phyloP scores from a whole-genome alignment of 1,139 yeast species.

The Yamadazyma sp. region DNA sequence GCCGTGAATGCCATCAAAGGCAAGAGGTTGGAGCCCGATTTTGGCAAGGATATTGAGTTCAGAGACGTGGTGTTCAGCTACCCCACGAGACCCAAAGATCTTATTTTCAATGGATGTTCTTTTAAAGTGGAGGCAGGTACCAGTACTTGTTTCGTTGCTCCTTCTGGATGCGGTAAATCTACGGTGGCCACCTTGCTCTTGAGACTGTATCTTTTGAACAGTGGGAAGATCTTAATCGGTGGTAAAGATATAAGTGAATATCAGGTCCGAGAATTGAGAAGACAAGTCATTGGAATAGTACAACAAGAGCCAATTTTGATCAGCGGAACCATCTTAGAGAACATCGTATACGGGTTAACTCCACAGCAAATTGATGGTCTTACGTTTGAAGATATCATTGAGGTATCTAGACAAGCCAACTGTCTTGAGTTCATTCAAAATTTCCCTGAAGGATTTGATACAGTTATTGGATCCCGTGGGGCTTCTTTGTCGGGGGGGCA shows the following conservation, averaged over 20 bases:
- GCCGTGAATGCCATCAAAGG: slow-evolving; percentile 46
- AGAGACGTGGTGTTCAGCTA: slow-evolving; percentile 69
- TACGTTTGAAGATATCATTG: slow-evolving; percentile 41
- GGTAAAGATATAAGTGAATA: slow-evolving; percentile 62
- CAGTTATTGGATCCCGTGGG: slow-evolving; percentile 56
- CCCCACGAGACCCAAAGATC: slow-evolving; percentile 83
- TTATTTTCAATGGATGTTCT: slow-evolving; percentile 63
- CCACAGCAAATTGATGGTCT: slow-evolving; percentile 45
- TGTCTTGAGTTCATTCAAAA: slow-evolving; percentile 53
- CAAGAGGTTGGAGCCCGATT: slow-evolving; percentile 34
- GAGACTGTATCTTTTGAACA: slow-evolving; percentile 59
- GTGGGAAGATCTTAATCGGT: slow-evolving; percentile 67
- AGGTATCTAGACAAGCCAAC: slow-evolving; percentile 51
- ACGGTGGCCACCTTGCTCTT: slow-evolving; percentile 75
- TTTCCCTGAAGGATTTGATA: slow-evolving; percentile 55
- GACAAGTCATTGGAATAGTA: slow-evolving; percentile 71
- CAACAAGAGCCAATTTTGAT: slow-evolving; percentile 87
- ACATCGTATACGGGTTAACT: slow-evolving; percentile 73
- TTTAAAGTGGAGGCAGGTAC: slow-evolving; percentile 67
- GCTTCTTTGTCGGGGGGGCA: slow-evolving; percentile 80
- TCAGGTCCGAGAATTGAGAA: slow-evolving; percentile 70
- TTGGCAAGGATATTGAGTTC: slow-evolving; percentile 62
- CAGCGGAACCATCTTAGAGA: slow-evolving; percentile 76
- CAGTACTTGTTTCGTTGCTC: slow-evolving; percentile 86
- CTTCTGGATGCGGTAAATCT: slow-evolving; percentile 90